These are phyloP conservation scores for Parmelia sp. DNA, from an alignment of 495 filamentous ascomycete genomes.

Conservation along the genomic window DNA sequence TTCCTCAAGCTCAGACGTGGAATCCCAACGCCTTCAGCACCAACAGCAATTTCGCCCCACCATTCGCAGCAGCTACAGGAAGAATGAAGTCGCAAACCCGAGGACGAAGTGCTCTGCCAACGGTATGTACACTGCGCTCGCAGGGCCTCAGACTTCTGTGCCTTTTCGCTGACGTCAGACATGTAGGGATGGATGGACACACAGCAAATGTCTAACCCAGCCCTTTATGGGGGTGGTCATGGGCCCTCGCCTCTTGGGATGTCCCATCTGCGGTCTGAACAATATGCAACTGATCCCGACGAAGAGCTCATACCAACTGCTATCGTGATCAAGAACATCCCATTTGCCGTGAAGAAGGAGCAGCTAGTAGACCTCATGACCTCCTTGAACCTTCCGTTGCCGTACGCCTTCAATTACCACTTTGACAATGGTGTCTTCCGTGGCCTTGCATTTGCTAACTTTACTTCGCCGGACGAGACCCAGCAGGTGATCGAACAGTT, in stretches of 20 bases:
- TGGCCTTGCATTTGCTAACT: slow-evolving; percentile 95
- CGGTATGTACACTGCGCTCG: slow-evolving; percentile 40
- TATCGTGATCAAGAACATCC: slow-evolving; percentile 99
- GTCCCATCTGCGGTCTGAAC: slow-evolving; percentile 47
- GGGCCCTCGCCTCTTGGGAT: slow-evolving; percentile 47
- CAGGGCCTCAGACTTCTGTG: background rate
- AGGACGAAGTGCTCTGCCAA: slow-evolving; percentile 51
- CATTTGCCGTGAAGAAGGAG: slow-evolving; percentile 97
- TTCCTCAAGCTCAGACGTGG: slow-evolving; percentile 54
- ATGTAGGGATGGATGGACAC: slow-evolving; percentile 56
- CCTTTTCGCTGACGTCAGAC: slow-evolving; percentile 23
- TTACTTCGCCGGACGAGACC: slow-evolving; percentile 91
- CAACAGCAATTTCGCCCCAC: slow-evolving; percentile 25
- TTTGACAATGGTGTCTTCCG: slow-evolving; percentile 98
- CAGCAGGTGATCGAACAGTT: slow-evolving; percentile 80
- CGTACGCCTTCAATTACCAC: slow-evolving; percentile 99
- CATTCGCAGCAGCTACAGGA: slow-evolving; percentile 38
- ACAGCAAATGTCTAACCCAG: slow-evolving; percentile 44
- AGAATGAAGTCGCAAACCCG: slow-evolving; percentile 50
- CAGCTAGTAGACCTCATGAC: slow-evolving; percentile 89
- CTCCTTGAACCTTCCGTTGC: slow-evolving; percentile 79
- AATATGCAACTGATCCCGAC: slow-evolving; percentile 47
- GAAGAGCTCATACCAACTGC: slow-evolving; percentile 95
- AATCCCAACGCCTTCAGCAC: slow-evolving; percentile 45
- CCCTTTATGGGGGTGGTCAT: slow-evolving; percentile 43